Evolutionary conservation across 2,329 filamentous ascomycete genomes (phyloP), one percentile per base, ranked within the genome.

Genomic region (Nemania abortiva): DNA sequence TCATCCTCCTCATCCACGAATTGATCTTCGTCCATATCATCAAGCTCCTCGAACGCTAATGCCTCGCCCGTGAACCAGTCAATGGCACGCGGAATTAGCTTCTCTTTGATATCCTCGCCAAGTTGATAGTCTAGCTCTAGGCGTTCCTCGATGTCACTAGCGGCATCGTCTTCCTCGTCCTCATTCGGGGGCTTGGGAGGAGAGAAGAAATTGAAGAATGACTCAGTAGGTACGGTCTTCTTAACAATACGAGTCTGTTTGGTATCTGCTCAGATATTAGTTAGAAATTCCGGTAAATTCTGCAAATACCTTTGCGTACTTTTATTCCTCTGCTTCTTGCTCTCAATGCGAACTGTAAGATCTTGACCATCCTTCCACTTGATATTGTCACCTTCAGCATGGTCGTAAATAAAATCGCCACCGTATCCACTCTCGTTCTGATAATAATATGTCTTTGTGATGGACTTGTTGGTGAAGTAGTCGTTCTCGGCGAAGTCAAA

Each of bases 241-340:
- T 98, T 98, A 75, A 99, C 95, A 75, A 99, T 93, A 74, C 96
- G 94, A 70, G 96, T 99, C 83, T 99, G 96, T 87, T 99, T 99
- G 75, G 96, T 99, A 87, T 96, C 96, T 98, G 77, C 74, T 42
- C 11, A 50, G 47, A 34, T 3, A 29, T 71, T 63, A 71, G 68
- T 62, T 22, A 58, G 31, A 31, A 31, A 49, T 3, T 24, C 53
- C 49, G 24, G 22, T 15, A 27, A 27, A 47, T 20, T 20, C 11
- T 39, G 7, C 1, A 20, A 61, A n/a, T 9, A 42, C 15, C 9
- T 42, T 45, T 58, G 31, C 86, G 85, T 87, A 99, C 96, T 98
- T 90, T 98, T 99, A 86, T 99, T 99, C 73, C 96, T 90, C 86
- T 99, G 96, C 88, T 99, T 99, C 90, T 99, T 99, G 88, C 94